Evolutionary conservation across 2,329 filamentous ascomycete species (phyloP), one percentile per base, ranked within the genome.

Genomic region (Penicillium janthinellum): DNA sequence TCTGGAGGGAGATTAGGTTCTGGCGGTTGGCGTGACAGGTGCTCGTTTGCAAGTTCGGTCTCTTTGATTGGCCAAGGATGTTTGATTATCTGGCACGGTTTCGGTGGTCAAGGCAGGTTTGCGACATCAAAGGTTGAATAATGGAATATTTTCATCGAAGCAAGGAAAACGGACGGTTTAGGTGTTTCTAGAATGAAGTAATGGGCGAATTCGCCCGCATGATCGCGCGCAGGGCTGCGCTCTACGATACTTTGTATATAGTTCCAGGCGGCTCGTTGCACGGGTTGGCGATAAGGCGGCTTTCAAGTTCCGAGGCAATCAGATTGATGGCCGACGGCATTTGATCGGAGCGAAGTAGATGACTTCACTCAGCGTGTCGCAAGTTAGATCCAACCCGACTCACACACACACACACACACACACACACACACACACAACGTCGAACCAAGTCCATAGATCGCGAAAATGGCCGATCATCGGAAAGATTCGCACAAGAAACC

Each of bases 251-350:
- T n/a, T 3, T 14, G 38, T 5, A 5, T 5, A 5, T 28, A 44
- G 12, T 31, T 17, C 45, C 4, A 45, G 28, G 31, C 14, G 20
- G 15, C 17, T 17, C 3, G 37, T 57, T 35, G 48, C 55, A 62
- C 41, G 41, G 57, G 51, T 14, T 57, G 31, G 56, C 48, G 31
- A 51, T 22, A 56, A 55, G 28, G 37, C 67, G 67, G 64, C 55
- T 62, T 61, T 53, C 49, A 63, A 63, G 49, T 69, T 69, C 68
- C 68, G 67, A 70, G 67, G 68, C 56, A 61, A 59, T 38, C 45
- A 53, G 35, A 50, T 57, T 42, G n/a, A 53, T 41, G 56, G 20
- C 61, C 62, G 49, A 60, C 62, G 63, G 67, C 56, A 63, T 64
- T 63, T 64, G 66, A 59, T 63, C 52, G 63, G 60, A 57, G 50